Evolutionary conservation across 2,329 filamentous ascomycete genomes (phyloP).

Genomic region (Apiospora aurea): DNA sequence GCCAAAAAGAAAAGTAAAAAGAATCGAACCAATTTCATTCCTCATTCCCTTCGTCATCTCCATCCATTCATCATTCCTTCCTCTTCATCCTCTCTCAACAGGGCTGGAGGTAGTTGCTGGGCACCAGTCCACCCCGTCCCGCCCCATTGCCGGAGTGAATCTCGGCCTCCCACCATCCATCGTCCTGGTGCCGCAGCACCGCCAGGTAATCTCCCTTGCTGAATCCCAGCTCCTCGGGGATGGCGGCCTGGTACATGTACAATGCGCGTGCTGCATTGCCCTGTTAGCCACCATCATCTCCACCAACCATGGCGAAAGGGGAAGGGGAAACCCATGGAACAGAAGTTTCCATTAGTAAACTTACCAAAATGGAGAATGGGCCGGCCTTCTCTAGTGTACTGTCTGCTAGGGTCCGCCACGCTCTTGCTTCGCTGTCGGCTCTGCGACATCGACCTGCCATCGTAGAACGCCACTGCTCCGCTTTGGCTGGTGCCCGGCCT

Average conservation of each 20-base stretch:
- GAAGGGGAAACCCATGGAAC: constrained; percentile 22
- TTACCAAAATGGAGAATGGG: constrained; percentile 94
- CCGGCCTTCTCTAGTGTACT: constrained; percentile 85
- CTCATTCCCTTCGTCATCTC: constrained; percentile 14
- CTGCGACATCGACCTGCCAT: constrained; percentile 53
- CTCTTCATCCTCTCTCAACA: constrained; percentile 43
- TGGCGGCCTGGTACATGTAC: constrained; percentile 93
- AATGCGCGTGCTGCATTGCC: constrained; percentile 77
- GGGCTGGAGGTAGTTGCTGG: constrained; percentile 71
- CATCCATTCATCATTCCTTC: neutral
- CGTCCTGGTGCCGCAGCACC: constrained; percentile 89
- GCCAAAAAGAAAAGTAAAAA: neutral
- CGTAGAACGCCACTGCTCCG: constrained; percentile 63
- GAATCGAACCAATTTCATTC: constrained; percentile 11
- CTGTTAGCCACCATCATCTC: constrained; percentile 24
- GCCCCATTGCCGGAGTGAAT: constrained; percentile 71
- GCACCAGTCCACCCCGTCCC: constrained; percentile 67
- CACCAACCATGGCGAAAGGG: neutral
- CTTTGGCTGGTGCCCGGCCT: constrained; percentile 58
- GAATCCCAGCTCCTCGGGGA: constrained; percentile 93
- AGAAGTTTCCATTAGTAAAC: constrained; percentile 45
- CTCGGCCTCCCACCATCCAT: constrained; percentile 99
- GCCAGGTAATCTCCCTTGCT: constrained; percentile 90
- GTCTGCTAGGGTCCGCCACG: constrained; percentile 79
- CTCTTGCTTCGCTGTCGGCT: constrained; percentile 77